Evolutionary conservation across 225 moss, liverwort and hornwort genomes (phyloP), one percentile per base, ranked within the genome.

Genomic region (Bryoerythrophyllum caledonicum): DNA sequence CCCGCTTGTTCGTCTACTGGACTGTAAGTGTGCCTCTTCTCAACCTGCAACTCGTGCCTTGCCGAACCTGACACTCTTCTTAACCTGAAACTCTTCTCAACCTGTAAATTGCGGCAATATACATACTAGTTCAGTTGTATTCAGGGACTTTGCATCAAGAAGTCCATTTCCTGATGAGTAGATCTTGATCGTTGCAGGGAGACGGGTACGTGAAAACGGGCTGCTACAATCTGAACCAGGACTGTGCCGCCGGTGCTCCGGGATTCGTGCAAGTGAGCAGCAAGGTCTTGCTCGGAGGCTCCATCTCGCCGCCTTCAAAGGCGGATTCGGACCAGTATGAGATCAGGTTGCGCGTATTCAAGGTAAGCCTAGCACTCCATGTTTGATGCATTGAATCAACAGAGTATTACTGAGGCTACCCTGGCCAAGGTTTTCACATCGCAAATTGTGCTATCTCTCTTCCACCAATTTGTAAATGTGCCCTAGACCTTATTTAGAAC

Each of bases 241-340:
- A 86, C 71, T 88, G 88, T 43, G 35, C 60, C 20, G 66, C 32
- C n/a, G 79, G 61, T 0, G 82, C 78, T 72, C 32, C 64, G 19
- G 90, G 90, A n/a, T 91, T 91, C 43, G 86, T 88, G 7, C 90
- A 91, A 86, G 90, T 91, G 77, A 91, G 90, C 78, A 91, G 79
- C 79, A 84, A 86, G 86, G 88, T 91, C 59, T 63, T 91, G 70
- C 68, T 91, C 9, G 86, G 90, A n/a, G 90, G 90, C 35, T 82
- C 88, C 51, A 78, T 91, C 6, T 32, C 75, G 25, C 81, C 81
- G 10, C 81, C 84, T 75, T 91, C 90, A 0, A 30, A 68, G 28
- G 70, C 32, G 62, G 46, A 73, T 27, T 82, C 81, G 19, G 75
- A 77, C 28, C 90, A 88, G 59, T 91, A 86, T 55, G 90, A 91